Base-by-base conservation (phyloP, 192 early-diverging fungal genomes). In the Podila epigama region DNA sequence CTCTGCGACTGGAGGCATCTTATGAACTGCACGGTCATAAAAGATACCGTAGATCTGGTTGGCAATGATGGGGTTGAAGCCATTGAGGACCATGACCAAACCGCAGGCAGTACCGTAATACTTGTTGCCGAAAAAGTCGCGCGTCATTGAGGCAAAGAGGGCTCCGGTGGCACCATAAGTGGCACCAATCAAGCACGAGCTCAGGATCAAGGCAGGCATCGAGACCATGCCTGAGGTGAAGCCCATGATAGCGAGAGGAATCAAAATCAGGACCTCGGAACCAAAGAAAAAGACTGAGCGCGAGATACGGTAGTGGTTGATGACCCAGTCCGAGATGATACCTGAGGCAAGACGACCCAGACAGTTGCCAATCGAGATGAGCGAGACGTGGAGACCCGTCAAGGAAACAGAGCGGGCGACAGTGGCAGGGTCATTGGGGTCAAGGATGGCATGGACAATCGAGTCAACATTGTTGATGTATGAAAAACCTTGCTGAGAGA, bases 401-500 rank as follows among this genome's bases (percentile, higher is more conserved):
- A 77, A 53, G 28, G 72, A 66, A 5, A 58, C 44, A 5, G 60
- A 39, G n/a, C 72, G 65, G 16, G 66, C 36, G 3, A 37, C 31
- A 1, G 72, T 68, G 36, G 9, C 52, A 36, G 72, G 72, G 42
- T 77, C 72, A 1, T 37, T 32, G 31, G 72, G 72, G 60, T 68
- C 48, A 27, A 77, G 34, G 60, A 77, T 58, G 12, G 72, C 72
- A 18, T 77, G 66, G 28, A 77, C 66, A 29, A 77, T 77, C 29
- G 72, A 77, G 44, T 77, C 72, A 31, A 77, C 66, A 27, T 77
- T 77, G 54, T 77, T 77, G 50, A 77, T 77, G 72, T 77, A 77
- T 4, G 72, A 77, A 27, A 77, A 77, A 0, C 72, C 72, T 51
- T 77, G 72, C 31, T 77, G 72, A 32, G 60, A 66, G 25, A 77